phyloP scores from a whole-genome alignment of 345 rosid species.

The Syzygium aqueum region DNA sequence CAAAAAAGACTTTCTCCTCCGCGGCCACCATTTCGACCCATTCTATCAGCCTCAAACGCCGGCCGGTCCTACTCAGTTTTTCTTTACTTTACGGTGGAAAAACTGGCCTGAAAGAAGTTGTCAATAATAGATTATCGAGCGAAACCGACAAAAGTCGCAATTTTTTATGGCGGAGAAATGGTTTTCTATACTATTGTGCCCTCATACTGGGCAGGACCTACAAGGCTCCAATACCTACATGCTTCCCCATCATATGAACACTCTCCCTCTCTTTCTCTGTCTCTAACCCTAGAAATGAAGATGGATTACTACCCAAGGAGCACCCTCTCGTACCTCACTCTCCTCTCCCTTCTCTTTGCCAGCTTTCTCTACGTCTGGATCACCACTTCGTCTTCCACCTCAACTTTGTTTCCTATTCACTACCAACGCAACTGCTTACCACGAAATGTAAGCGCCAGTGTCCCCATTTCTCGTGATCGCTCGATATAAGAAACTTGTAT shows the following conservation, averaged over 20 bases:
- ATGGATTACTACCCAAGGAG: neutral
- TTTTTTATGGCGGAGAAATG: neutral
- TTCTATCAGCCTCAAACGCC: neutral
- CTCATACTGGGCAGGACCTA: neutral
- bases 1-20: neutral
- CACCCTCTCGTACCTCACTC: conserved; percentile 1
- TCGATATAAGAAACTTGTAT: neutral
- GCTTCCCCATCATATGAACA: neutral
- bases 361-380: conserved; percentile 23
- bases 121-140: neutral
- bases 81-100: neutral
- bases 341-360: conserved; percentile 19
- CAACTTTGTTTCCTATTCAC: neutral
- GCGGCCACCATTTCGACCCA: neutral
- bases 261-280: neutral
- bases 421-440: neutral
- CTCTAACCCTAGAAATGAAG: neutral
- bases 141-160: neutral
- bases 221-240: neutral
- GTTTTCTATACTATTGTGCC: neutral
- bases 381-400: neutral
- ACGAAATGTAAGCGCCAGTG: neutral
- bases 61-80: neutral
- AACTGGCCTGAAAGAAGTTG: neutral
- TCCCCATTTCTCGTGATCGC: neutral